These are phyloP conservation scores for Teratosphaeria nubilosa DNA, from an alignment of 2,329 filamentous ascomycete species.

Conservation along the genomic window DNA sequence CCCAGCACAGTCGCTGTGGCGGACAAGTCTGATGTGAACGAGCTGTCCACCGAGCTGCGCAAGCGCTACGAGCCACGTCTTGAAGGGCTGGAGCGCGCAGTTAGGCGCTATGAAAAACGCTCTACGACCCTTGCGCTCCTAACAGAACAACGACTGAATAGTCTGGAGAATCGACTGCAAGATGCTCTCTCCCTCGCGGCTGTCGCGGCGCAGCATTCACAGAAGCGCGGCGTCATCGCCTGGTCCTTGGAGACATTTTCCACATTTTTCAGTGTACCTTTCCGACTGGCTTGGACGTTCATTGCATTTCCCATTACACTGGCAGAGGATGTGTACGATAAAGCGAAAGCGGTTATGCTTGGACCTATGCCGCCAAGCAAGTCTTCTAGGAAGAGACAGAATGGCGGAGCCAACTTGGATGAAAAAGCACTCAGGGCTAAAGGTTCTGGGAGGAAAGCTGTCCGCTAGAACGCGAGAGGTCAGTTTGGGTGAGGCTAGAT, in stretches of 20 bases:
- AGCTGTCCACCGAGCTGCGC: slow-evolving; percentile 42
- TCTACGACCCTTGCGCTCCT: slow-evolving; percentile 64
- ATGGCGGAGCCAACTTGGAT: background rate
- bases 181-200: slow-evolving; percentile 76
- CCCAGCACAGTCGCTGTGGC: slow-evolving; percentile 15
- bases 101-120: slow-evolving; percentile 86
- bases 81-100: slow-evolving; percentile 77
- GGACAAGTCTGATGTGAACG: slow-evolving; percentile 23
- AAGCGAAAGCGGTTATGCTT: slow-evolving; percentile 12
- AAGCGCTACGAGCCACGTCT: slow-evolving; percentile 68
- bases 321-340: slow-evolving; percentile 15
- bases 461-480: background rate
- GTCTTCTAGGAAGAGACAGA: background rate
- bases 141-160: slow-evolving; percentile 63
- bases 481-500: background rate
- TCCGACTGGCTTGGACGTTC: slow-evolving; percentile 12
- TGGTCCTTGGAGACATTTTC: slow-evolving; percentile 10
- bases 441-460: background rate
- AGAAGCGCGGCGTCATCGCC: slow-evolving; percentile 15
- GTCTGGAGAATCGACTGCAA: slow-evolving; percentile 59
- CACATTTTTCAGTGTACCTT: slow-evolving; percentile 2
- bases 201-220: slow-evolving; percentile 48
- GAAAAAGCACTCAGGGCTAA: background rate
- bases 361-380: slow-evolving; percentile 7
- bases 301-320: slow-evolving; percentile 11